These are phyloP conservation scores for Aspergillus sclerotiicarbonarius DNA, from an alignment of 495 filamentous ascomycete genomes.

Conservation along the genomic window DNA sequence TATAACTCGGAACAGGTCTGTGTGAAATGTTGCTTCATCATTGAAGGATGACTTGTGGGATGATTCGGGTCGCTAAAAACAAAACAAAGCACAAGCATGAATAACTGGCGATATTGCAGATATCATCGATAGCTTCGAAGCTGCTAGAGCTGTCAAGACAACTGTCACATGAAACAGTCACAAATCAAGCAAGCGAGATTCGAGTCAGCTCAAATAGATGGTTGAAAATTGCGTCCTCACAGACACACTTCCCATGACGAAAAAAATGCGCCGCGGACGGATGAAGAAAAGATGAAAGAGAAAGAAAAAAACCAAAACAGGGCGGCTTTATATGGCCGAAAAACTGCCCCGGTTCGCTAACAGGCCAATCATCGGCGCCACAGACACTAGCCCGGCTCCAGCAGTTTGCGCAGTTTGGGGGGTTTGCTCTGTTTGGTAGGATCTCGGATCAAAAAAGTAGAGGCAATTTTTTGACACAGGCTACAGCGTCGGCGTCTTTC, in stretches of 20 bases:
- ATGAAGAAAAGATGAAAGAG: background rate
- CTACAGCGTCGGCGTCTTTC: constrained; percentile 5
- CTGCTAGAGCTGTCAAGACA: background rate
- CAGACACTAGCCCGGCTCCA: background rate
- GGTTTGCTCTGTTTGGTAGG: constrained; percentile 34
- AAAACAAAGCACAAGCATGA: background rate
- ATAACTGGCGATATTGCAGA: too few relatives aligned
- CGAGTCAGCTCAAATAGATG: background rate
- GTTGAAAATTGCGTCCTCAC: background rate
- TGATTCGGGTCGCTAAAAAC: background rate
- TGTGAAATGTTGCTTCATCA: constrained; percentile 56
- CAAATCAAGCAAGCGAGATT: background rate
- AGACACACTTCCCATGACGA: background rate
- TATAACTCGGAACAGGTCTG: constrained; percentile 56
- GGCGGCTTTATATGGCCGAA: background rate
- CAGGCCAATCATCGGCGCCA: constrained; percentile 12
- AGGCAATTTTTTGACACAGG: constrained; percentile 18
- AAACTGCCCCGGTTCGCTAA: constrained; percentile 21
- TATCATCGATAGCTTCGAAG: too few relatives aligned
- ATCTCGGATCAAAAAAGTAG: constrained; percentile 17
- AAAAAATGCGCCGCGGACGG: background rate
- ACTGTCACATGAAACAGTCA: background rate
- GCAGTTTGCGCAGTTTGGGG: constrained; percentile 14
- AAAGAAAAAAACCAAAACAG: background rate
- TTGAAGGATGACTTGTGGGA: constrained; percentile 20